Evolutionary conservation across 1,284 basidiomycete genomes (phyloP), one percentile per base, ranked within the genome.

Genomic region (Ustilago nuda): DNA sequence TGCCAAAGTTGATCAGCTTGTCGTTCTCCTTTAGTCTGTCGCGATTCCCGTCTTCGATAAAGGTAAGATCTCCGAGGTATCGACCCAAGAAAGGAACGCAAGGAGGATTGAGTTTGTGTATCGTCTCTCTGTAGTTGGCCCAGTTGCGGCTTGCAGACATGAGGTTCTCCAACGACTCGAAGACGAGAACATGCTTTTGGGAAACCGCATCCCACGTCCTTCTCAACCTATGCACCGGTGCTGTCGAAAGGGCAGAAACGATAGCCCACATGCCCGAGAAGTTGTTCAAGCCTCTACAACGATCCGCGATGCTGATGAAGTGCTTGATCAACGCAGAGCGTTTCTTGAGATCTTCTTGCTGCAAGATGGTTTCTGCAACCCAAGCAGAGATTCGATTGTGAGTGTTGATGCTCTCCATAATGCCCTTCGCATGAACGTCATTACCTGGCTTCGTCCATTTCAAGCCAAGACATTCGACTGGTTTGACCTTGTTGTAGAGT

Each of bases 61-160:
- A 98, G 4, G 95, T 95, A 65, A 99, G 89, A 30, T 94, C 94
- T 4, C 95, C 95, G 19, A 99, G 90, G 88, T 97, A 98, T 88
- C 97, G 97, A 63, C 98, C 93, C 60, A 99, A 92, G 87, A 99
- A 99, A 6, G 97, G 97, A 0, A 99, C 95, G 86, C 95, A 98
- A 56, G 97, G 96, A 0, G 95, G 94, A 45, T 92, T 91, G 68
- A 97, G 92, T 52, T 89, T 90, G 53, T 93, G 92, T 81, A 99
- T 90, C 61, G 92, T 90, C 71, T 92, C 91, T 60, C 94, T 92
- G 87, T 99, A 99, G 81, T 92, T 93, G 36, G 91, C 92, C 87
- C 97, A 99, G 83, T 98, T 99, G 88, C 94, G 94, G 81, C 91
- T 92, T 58, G 91, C 92, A 85, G 95, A 93, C 78, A 97, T 91